These are phyloP conservation scores for Erythrophleum ivorense DNA, from an alignment of 331 rosid genomes.

Conservation along the genomic window DNA sequence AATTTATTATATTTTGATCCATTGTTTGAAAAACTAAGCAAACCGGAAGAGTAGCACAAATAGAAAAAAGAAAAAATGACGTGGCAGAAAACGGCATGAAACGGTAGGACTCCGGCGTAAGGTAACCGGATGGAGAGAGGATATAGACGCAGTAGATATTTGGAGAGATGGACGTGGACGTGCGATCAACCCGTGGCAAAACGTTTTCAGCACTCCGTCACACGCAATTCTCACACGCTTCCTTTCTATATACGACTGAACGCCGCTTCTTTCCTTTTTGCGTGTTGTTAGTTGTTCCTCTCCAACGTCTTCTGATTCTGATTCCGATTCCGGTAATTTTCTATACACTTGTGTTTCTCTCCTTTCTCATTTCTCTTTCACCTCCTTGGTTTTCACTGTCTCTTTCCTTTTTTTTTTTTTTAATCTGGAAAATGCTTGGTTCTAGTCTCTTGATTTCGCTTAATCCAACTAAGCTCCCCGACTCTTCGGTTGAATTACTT, in stretches of 20 bases:
- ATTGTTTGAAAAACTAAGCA: not conserved
- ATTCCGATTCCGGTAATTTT: constrained; percentile 48
- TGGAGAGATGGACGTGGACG: constrained; percentile 64
- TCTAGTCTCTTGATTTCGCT: constrained; percentile 17
- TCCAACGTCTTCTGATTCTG: constrained; percentile 23
- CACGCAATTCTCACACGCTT: constrained; percentile 89
- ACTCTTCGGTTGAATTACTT: not conserved
- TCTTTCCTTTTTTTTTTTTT: not conserved
- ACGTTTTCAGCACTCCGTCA: constrained; percentile 55
- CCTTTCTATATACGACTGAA: constrained; percentile 29
- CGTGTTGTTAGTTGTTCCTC: not conserved
- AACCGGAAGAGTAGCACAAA: not conserved
- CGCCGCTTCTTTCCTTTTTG: not conserved
- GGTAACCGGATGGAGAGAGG: not conserved
- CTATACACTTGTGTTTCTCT: not conserved
- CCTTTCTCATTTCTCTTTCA: too few species aligned
- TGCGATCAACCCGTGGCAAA: constrained; percentile 61
- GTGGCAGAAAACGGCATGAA: constrained; percentile 16
- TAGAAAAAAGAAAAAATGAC: not conserved
- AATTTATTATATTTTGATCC: too few species aligned
- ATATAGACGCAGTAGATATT: constrained; percentile 51
- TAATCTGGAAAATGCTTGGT: constrained; percentile 10
- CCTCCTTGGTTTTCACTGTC: not conserved
- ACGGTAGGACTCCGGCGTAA: not conserved
- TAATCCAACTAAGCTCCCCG: not conserved